Evolutionary conservation across 2,329 filamentous ascomycete species (phyloP), one percentile per base, ranked within the genome.

Genomic region (Ceratocystis harringtonii): DNA sequence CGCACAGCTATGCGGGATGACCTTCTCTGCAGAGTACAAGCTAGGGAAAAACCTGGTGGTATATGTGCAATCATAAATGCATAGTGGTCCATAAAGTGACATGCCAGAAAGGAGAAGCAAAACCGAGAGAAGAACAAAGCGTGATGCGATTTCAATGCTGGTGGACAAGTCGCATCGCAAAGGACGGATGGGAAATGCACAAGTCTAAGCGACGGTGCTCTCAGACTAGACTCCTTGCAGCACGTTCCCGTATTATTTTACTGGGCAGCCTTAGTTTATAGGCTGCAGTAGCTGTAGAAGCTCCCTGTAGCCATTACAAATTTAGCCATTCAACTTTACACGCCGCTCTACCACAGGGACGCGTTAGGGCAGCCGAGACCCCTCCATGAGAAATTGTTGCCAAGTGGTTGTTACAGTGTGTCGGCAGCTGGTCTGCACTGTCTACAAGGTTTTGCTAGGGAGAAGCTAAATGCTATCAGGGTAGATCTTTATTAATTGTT

Each of bases 371-470:
- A 15, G 44, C n/a, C 5, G 17, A n/a, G 41, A 60, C 65, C 36
- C 48, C 25, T 32, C 52, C 25, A 41, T 55, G 45, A 32, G 32
- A 8, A 41, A 32, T 65, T 3, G 64, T 65, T 65, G 64, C 64
- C 55, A 55, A 22, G 64, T 5, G 36, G 64, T 65, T 65, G 57
- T 43, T 25, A 66, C 61, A 63, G 65, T 63, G 50, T 30, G 15
- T 41, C 1, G 4, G 4, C 12, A 15, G 3, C 1, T 15, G 3
- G 3, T 15, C 12, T 1, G 25, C 72, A 70, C 72, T 36, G 30
- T 52, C 1, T 28, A 2, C 28, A 28, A 28, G 28, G 28, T 2
- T 28, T 28, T 5, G 2, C 28, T 28, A 28, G 28, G 2, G 28
- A 28, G 28, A 5, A 28, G 28, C 28, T 5, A 28, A 5, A 28